phyloP scores from a whole-genome alignment of 352 stramenopile genomes.

The Hyaloperonospora arabidopsidis region DNA sequence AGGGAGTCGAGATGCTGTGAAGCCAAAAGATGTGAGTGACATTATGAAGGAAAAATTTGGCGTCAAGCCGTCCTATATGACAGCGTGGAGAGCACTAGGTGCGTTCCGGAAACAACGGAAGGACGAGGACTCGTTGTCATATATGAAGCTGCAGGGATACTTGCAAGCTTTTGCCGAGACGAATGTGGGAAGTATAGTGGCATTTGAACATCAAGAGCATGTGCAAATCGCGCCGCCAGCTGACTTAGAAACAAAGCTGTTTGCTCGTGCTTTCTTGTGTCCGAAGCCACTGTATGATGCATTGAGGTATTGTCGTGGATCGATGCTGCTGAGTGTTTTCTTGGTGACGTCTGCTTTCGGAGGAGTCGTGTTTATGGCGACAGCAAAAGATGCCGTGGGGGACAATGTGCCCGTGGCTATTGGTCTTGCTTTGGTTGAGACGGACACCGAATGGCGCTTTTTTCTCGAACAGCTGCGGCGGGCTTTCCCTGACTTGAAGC shows the following conservation, averaged over 20 bases:
- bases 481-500: constrained; percentile 53
- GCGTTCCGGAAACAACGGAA: constrained; percentile 65
- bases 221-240: constrained; percentile 1
- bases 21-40: constrained; percentile 66
- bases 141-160: constrained; percentile 59
- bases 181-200: constrained; percentile 49
- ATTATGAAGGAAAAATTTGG: constrained; percentile 83
- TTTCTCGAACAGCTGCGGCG: constrained; percentile 52
- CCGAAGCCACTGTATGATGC: constrained; percentile 49
- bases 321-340: constrained; percentile 63
- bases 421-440: constrained; percentile 43
- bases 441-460: constrained; percentile 53
- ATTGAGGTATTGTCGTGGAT: constrained; percentile 50
- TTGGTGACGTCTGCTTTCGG: constrained; percentile 58
- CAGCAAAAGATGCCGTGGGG: constrained; percentile 65
- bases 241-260: constrained; percentile 32
- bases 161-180: constrained; percentile 48
- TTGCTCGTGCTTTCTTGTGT: constrained; percentile 61
- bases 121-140: constrained; percentile 56
- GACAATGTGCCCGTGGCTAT: constrained; percentile 68
- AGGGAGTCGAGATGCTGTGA: constrained; percentile 42
- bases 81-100: constrained; percentile 62
- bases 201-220: constrained; percentile 47
- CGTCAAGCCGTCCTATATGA: constrained; percentile 73
- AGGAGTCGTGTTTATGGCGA: constrained; percentile 60